Conservation (phyloP, 331 rosid genomes). For the Phaseolus coccineus region DNA sequence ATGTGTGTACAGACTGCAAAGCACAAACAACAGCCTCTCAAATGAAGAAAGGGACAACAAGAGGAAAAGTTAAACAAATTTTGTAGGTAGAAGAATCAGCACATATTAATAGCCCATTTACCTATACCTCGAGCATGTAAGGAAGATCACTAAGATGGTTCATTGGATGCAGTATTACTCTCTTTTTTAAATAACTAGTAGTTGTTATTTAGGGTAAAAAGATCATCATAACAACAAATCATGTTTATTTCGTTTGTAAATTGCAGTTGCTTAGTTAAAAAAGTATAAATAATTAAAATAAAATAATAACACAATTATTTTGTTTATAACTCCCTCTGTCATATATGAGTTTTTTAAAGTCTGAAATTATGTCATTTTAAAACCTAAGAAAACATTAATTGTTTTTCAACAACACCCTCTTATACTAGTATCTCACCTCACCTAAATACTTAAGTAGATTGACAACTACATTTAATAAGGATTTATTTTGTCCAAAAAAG, state of each 20-base stretch:
- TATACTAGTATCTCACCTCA: not conserved
- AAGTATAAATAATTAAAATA: not conserved
- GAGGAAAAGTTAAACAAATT: not conserved
- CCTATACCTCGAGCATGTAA: not conserved
- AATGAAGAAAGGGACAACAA: conserved; percentile 20
- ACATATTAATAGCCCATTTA: not conserved
- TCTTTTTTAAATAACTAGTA: not conserved
- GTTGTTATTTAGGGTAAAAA: conserved; percentile 1
- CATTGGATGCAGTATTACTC: not conserved
- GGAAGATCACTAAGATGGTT: conserved; percentile 14
- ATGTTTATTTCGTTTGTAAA: not conserved
- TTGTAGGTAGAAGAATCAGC: conserved; percentile 8
- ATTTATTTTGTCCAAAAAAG: not conserved
- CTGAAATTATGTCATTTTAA: not conserved
- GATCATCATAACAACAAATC: conserved; percentile 24
- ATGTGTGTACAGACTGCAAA: not conserved
- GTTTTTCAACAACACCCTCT: not conserved
- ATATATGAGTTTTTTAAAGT: not conserved
- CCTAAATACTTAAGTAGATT: not conserved
- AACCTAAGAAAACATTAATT: not conserved
- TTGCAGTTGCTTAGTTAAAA: conserved; percentile 21
- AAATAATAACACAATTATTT: not conserved
- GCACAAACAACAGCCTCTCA: not conserved
- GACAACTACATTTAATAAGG: not conserved
- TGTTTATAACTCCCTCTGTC: not conserved